Evolutionary conservation across 179 eudicot species (phyloP), one percentile per base, ranked within the genome.

Genomic region (Nepenthes alata): DNA sequence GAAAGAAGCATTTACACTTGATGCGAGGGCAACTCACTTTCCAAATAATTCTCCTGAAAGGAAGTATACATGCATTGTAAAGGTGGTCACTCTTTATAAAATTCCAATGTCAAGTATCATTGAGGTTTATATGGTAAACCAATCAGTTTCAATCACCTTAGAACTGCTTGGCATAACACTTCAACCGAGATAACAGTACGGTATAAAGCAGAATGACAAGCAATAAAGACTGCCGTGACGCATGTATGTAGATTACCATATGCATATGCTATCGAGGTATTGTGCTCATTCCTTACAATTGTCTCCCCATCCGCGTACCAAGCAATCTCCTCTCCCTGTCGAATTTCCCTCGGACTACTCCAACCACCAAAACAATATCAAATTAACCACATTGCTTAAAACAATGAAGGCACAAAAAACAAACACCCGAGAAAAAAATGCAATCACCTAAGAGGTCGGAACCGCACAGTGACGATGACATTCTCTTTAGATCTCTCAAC

Each of bases 261-360:
- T 34, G 98, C 97, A 67, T 93, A 93, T 12, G 97, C 98, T 51
- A 79, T 83, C 2, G 91, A 69, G 0, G 80, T 83, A 80, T 81
- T 83, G 16, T 83, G 81, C 85, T 93, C 98, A 60, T 74, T 89
- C 75, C 98, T 81, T 55, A 90, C 97, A 44, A 93, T 78, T 12
- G 85, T 89, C 68, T 93, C 98, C 4, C 98, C 98, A 61, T 90
- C 97, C 5, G 98, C 98, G 65, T 91, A 91, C 98, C 98, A 91
- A 11, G 98, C 85, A 48, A 93, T 81, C 80, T 93, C 98, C 73
- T 93, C 98, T 10, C 96, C 98, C 44, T 74, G 90, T 63, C 90
- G 82, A 59, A 93, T 89, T 76, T 89, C 98, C 73, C 88, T 78
- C 15, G 84, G 95, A 79, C 98, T 89, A 71, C 56, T 72, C 66